Conservation (phyloP, 352 stramenopile genomes). For the Phytopythium litorale region DNA sequence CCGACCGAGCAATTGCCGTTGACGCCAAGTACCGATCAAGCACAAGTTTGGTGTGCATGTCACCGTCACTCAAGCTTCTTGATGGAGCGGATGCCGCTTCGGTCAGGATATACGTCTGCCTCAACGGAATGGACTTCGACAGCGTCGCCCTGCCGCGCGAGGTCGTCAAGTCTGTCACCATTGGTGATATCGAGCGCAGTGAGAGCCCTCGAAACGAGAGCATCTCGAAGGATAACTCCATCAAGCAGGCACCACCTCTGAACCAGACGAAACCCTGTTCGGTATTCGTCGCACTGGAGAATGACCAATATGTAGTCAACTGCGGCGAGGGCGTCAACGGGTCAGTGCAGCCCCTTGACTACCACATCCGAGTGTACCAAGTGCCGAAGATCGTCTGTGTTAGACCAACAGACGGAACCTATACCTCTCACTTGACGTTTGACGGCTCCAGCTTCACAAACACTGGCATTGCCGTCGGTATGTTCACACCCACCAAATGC, state of each 20-base stretch:
- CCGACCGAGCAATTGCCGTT: slow-evolving; percentile 26
- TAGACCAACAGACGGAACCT: slow-evolving; percentile 46
- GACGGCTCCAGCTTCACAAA: slow-evolving; percentile 51
- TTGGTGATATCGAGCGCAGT: background rate
- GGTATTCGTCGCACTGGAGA: slow-evolving; percentile 7
- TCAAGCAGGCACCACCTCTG: background rate
- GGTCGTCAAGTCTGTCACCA: slow-evolving; percentile 3
- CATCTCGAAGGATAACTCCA: background rate
- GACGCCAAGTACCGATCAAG: slow-evolving; percentile 50
- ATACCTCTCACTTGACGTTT: slow-evolving; percentile 56
- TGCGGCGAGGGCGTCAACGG: background rate
- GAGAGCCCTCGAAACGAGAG: background rate
- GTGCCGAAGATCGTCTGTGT: slow-evolving; percentile 39
- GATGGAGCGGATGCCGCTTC: background rate
- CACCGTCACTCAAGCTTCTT: slow-evolving; percentile 21
- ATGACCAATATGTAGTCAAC: slow-evolving; percentile 22
- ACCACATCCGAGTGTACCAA: slow-evolving; percentile 35
- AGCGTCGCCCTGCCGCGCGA: slow-evolving; percentile 44
- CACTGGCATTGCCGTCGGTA: slow-evolving; percentile 48
- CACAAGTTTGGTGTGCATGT: slow-evolving; percentile 36
- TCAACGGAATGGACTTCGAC: slow-evolving; percentile 65
- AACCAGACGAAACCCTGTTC: background rate
- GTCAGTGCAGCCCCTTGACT: background rate
- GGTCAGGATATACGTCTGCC: slow-evolving; percentile 41
- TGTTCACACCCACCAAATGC: slow-evolving; percentile 1